A percentile compares a stretch with the other conserved stretches of the same genome.
Conservation (phyloP, 2,329 filamentous ascomycete genomes). For the Metarhizium rileyi region DNA sequence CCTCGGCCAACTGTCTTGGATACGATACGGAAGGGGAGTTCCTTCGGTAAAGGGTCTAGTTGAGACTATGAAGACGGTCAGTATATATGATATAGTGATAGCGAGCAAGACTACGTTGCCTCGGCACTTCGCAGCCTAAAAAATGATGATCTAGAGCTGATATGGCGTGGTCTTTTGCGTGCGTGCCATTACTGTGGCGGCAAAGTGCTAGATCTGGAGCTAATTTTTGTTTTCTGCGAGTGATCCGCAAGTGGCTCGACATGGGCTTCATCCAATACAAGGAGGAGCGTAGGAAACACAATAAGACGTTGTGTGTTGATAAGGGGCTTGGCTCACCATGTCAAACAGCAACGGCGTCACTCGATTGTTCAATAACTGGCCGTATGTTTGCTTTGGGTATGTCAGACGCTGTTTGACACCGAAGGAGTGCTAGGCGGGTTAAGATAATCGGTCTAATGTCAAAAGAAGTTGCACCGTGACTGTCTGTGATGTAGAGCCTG, state of each 20-base stretch:
- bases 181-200: background rate
- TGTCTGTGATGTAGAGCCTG: too few species aligned
- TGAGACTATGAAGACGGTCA: constrained; percentile 53
- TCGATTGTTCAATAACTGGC: background rate
- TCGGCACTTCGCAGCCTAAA: background rate
- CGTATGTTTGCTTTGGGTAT: background rate
- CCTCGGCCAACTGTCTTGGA: constrained; percentile 95
- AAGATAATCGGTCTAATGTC: too few species aligned
- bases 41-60: constrained; percentile 70
- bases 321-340: background rate
- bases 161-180: background rate
- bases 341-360: background rate
- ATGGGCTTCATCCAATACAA: background rate
- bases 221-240: background rate
- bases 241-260: background rate
- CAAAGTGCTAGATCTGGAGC: background rate
- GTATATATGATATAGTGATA: background rate
- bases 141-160: background rate
- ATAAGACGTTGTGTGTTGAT: background rate
- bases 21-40: constrained; percentile 87
- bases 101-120: too few species aligned
- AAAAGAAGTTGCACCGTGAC: too few species aligned
- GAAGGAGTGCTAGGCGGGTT: background rate
- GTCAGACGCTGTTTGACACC: background rate
- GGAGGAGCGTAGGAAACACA: background rate